Evolutionary conservation across 1,284 basidiomycete genomes (phyloP).

Genomic region (Rhizoctonia solani): DNA sequence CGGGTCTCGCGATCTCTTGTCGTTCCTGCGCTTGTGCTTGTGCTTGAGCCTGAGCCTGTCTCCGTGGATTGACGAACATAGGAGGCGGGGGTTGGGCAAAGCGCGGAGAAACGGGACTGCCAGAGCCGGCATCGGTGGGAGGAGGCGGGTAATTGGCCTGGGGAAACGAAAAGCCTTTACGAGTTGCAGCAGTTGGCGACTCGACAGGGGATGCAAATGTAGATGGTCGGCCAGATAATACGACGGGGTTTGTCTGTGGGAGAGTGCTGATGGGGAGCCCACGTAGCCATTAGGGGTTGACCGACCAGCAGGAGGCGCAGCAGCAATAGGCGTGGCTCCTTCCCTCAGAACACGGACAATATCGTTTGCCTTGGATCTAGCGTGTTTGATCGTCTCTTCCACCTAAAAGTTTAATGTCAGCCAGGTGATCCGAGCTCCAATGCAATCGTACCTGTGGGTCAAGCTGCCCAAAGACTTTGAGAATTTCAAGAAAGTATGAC

Average conservation of each 20-base stretch:
- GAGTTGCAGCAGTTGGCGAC: conserved; percentile 10
- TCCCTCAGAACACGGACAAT: conserved; percentile 86
- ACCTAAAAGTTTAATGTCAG: conserved; percentile 50
- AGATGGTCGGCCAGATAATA: conserved; percentile 14
- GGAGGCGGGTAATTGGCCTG: conserved; percentile 14
- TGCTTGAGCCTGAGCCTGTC: neutral
- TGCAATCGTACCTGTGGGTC: conserved; percentile 50
- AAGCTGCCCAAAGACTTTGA: conserved; percentile 70
- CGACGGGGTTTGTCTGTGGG: conserved; percentile 20
- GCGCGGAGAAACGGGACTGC: conserved; percentile 25
- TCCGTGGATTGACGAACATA: neutral
- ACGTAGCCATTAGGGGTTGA: conserved; percentile 2
- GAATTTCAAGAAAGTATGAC: conserved; percentile 82
- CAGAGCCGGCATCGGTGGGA: conserved; percentile 18
- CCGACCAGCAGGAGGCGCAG: conserved; percentile 34
- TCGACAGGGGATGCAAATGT: neutral
- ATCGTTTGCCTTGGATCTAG: conserved; percentile 92
- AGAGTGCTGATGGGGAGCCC: conserved; percentile 2
- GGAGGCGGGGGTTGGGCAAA: neutral
- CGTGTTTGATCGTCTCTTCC: conserved; percentile 80
- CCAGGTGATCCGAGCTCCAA: conserved; percentile 36
- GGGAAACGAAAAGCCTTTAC: neutral
- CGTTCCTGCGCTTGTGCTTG: too few species aligned
- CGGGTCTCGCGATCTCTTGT: neutral
- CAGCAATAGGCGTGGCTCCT: conserved; percentile 69